Conservation (phyloP, 768 basidiomycete genomes). For the Candolleomyces aberdarensis region DNA sequence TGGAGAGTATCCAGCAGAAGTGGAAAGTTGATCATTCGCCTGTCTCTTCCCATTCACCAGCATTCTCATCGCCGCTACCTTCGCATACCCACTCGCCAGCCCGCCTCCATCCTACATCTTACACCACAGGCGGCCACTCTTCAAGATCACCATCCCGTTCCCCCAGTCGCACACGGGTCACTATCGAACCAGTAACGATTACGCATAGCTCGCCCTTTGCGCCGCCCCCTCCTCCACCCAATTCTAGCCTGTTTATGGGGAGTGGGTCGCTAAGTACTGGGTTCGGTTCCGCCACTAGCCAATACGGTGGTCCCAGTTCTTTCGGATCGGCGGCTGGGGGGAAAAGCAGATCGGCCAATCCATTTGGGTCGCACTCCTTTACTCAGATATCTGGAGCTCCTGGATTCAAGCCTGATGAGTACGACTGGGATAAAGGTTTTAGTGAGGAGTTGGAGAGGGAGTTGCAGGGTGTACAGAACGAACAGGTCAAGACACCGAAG, state of each 20-base stretch:
- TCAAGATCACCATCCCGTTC: not conserved
- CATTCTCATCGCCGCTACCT: not conserved
- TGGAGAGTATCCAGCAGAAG: constrained; percentile 3
- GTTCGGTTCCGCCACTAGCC: not conserved
- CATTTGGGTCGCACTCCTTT: constrained; percentile 43
- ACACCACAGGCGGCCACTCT: no score
- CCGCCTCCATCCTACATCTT: no score
- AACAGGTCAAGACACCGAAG: not conserved
- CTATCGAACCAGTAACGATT: not conserved
- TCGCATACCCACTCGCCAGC: not conserved
- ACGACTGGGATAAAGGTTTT: constrained; percentile 68
- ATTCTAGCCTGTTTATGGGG: not conserved
- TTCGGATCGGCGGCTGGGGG: not conserved
- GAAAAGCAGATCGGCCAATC: constrained; percentile 12
- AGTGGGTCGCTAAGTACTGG: not conserved
- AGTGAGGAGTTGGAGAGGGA: constrained; percentile 47
- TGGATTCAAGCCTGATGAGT: constrained; percentile 64
- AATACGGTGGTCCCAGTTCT: no score
- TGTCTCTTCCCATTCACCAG: not conserved
- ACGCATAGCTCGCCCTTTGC: constrained; percentile 5
- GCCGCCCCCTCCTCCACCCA: not conserved
- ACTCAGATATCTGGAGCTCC: constrained; percentile 63
- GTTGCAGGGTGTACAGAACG: constrained; percentile 10
- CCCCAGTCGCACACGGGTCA: not conserved
- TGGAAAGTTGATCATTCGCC: not conserved